A percentile compares a stretch with the other conserved stretches of the same genome.
Evolutionary conservation across 1,284 basidiomycete genomes (phyloP).

Genomic region (Tilletia indica): DNA sequence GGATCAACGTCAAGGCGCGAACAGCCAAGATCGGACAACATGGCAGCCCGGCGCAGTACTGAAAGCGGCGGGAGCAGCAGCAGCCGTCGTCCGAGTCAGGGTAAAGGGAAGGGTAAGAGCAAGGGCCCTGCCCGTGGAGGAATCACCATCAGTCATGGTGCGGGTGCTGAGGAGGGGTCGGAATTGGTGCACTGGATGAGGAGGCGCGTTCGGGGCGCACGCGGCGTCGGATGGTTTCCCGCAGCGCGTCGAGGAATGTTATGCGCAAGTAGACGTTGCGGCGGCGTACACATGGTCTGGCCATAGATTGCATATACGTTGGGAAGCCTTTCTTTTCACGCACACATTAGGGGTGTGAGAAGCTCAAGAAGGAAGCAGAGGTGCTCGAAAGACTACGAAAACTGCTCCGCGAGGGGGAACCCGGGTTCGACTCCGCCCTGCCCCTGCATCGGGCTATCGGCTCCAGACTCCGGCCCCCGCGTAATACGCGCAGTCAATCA

Average conservation of each 20-base stretch:
- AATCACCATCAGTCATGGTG: slow-evolving; percentile 49
- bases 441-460: no score
- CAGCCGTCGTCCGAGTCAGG: slow-evolving; percentile 36
- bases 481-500: no score
- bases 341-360: no score
- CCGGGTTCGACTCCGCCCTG: no score
- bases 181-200: slow-evolving; percentile 81
- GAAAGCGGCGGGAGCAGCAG: neutral
- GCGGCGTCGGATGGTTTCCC: slow-evolving; percentile 39
- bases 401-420: no score
- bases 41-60: neutral
- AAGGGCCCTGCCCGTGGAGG: slow-evolving; percentile 33
- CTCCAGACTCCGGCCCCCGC: no score
- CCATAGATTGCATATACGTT: no score
- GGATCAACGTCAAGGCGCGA: slow-evolving; percentile 12
- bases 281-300: no score
- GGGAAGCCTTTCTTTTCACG: no score
- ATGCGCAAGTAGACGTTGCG: slow-evolving; percentile 24
- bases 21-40: slow-evolving; percentile 59
- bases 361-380: no score
- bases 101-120: slow-evolving; percentile 57
- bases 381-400: no score
- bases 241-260: slow-evolving; percentile 52
- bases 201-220: slow-evolving; percentile 60
- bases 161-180: slow-evolving; percentile 46